A percentile compares a stretch with the other conserved stretches of the same genome.
Evolutionary conservation across 352 stramenopile genomes (phyloP).

Genomic region (Poterioochromonas sp.): DNA sequence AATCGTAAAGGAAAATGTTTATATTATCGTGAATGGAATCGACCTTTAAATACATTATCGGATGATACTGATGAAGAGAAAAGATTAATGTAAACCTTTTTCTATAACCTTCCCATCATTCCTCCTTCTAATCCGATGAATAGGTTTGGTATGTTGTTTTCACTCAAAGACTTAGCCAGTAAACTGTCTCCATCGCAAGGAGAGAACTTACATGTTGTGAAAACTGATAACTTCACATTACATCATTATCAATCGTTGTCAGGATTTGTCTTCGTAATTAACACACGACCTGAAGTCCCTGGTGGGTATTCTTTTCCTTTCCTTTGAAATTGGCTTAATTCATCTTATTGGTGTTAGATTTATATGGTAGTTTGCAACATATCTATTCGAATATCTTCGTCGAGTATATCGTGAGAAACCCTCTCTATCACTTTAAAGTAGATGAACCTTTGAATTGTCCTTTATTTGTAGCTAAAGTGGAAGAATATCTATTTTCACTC

Average conservation of each 20-base stretch:
- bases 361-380: slow-evolving; percentile 18
- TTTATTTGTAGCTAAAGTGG: slow-evolving; percentile 34
- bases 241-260: slow-evolving; percentile 33
- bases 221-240: slow-evolving; percentile 29
- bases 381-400: slow-evolving; percentile 23
- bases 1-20: slow-evolving; percentile 34
- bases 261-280: slow-evolving; percentile 33
- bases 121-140: background rate
- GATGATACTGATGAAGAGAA: slow-evolving; percentile 38
- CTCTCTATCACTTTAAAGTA: background rate
- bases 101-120: background rate
- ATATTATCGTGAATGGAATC: slow-evolving; percentile 37
- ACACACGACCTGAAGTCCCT: background rate
- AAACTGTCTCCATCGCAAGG: background rate
- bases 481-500: slow-evolving; percentile 30
- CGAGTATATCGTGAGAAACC: slow-evolving; percentile 2
- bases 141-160: slow-evolving; percentile 36
- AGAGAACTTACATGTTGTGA: slow-evolving; percentile 26
- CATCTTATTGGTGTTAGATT: background rate
- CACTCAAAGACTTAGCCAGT: slow-evolving; percentile 31
- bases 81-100: slow-evolving; percentile 21
- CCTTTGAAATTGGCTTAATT: background rate
- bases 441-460: slow-evolving; percentile 23
- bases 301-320: background rate
- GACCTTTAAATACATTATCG: slow-evolving; percentile 3